Conservation (phyloP, 2,329 filamentous ascomycete species). For the Penicillium sumatraense region DNA sequence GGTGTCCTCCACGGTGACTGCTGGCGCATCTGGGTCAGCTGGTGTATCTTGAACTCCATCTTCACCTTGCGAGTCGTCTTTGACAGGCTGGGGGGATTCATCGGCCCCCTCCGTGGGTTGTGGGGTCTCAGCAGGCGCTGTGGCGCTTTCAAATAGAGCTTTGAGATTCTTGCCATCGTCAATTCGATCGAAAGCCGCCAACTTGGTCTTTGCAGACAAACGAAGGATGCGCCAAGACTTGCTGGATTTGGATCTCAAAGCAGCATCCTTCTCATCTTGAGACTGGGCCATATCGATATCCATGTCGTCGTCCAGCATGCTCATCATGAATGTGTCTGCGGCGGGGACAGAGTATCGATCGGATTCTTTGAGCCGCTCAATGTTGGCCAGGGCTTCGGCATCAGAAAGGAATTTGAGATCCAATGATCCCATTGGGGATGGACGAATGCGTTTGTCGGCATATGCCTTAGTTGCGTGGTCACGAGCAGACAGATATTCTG, state of each 20-base stretch:
- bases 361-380: slow-evolving; percentile 71
- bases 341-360: slow-evolving; percentile 70
- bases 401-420: slow-evolving; percentile 79
- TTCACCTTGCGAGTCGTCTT: background rate
- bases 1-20: slow-evolving; percentile 7
- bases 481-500: slow-evolving; percentile 72
- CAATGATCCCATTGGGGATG: slow-evolving; percentile 72
- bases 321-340: slow-evolving; percentile 70
- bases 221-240: slow-evolving; percentile 90
- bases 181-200: slow-evolving; percentile 83
- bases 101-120: slow-evolving; percentile 11
- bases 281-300: slow-evolving; percentile 81
- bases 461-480: slow-evolving; percentile 68
- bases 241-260: slow-evolving; percentile 76
- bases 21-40: background rate
- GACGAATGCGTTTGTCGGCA: slow-evolving; percentile 71
- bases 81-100: background rate
- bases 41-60: background rate
- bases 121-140: slow-evolving; percentile 15
- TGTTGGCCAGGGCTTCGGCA: slow-evolving; percentile 61
- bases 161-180: slow-evolving; percentile 76
- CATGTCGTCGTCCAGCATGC: slow-evolving; percentile 79
- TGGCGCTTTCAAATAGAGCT: slow-evolving; percentile 49
- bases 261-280: slow-evolving; percentile 62
- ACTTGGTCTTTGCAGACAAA: slow-evolving; percentile 73